These are phyloP conservation scores for Fusarium falciforme DNA, from an alignment of 2,329 filamentous ascomycete genomes.

Conservation along the genomic window DNA sequence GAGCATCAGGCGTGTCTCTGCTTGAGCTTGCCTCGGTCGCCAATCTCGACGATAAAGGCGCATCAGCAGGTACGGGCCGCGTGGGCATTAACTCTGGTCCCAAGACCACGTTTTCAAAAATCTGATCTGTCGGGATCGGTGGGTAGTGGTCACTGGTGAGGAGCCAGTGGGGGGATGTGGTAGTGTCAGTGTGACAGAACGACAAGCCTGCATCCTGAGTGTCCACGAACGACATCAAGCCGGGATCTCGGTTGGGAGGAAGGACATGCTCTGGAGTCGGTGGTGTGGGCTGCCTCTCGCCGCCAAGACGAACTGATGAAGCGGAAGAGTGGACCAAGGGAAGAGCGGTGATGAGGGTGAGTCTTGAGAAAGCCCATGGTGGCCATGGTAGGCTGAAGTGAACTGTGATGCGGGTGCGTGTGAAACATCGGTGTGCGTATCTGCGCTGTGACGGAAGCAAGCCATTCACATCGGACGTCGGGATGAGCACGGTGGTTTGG, in stretches of 20 bases:
- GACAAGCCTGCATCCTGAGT: constrained; percentile 25
- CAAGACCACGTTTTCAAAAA: constrained; percentile 35
- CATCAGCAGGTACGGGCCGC: constrained; percentile 32
- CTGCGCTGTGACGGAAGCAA: constrained; percentile 5
- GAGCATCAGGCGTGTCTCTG: background rate
- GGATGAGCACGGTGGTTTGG: constrained; percentile 1
- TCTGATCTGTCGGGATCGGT: constrained; percentile 32
- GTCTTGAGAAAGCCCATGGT: constrained; percentile 8
- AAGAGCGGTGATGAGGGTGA: constrained; percentile 24
- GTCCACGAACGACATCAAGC: constrained; percentile 15
- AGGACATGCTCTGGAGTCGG: constrained; percentile 6
- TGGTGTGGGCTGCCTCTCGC: constrained; percentile 1
- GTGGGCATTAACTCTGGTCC: constrained; percentile 32
- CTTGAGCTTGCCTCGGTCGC: background rate
- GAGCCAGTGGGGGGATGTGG: constrained; percentile 27
- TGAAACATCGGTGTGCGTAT: constrained; percentile 38
- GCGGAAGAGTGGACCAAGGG: constrained; percentile 3
- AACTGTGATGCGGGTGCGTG: constrained; percentile 11
- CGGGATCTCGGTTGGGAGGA: constrained; percentile 25
- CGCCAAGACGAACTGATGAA: constrained; percentile 20
- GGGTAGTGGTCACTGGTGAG: constrained; percentile 10
- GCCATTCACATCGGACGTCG: constrained; percentile 6
- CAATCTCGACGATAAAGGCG: constrained; percentile 18
- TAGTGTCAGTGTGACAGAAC: constrained; percentile 34
- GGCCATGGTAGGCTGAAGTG: constrained; percentile 3